Base-by-base conservation (phyloP, 140 eudicot species). In the Erigeron philadelphicus region DNA sequence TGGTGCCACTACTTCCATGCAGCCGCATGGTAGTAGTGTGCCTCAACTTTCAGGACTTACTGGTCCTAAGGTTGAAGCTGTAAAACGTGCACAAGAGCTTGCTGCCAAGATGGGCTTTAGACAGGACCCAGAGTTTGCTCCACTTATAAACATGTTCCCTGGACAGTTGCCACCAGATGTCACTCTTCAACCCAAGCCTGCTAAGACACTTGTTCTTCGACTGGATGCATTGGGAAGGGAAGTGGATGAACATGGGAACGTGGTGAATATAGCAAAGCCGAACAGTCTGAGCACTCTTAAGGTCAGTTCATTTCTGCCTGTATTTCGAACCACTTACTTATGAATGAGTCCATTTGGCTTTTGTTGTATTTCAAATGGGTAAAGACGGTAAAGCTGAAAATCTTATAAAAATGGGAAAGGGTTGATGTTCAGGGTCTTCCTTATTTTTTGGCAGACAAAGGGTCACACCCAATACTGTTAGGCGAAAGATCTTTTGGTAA, bases 51-150 rank as follows among this genome's bases (percentile, higher is more conserved):
- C 80, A 46, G 95, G 85, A 64, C 96, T 89, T 35, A 89, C 95
- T 54, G 84, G 81, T 9, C 90, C 88, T 12, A 89, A 83, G 53
- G 75, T 74, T 76, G 96, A 93, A 81, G 98, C 98, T 53, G 92
- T 93, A 68, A 93, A 89, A 79, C 88, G 93, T 53, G 98, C 93
- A 42, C 96, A 93, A 70, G 98, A 93, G 73, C 85, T 93, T 23
- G 98, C 95, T 72, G 95, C 96, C 47, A 89, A 93, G 66, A 84
- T 93, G 96, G 96, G 98, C 23, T 93, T 89, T 44, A 83, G 95
- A 44, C 98, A 87, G 66, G 96, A 93, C 75, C 96, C 93, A 0
- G 85, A 93, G 70, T 93, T 89, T 81, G 95, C 93, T 75, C 96
- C 98, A 52, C 86, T 93, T 48, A 78, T 93, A 64, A 93, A 93